Conservation (phyloP, 441 rosid species). For the Daphne laureola region DNA sequence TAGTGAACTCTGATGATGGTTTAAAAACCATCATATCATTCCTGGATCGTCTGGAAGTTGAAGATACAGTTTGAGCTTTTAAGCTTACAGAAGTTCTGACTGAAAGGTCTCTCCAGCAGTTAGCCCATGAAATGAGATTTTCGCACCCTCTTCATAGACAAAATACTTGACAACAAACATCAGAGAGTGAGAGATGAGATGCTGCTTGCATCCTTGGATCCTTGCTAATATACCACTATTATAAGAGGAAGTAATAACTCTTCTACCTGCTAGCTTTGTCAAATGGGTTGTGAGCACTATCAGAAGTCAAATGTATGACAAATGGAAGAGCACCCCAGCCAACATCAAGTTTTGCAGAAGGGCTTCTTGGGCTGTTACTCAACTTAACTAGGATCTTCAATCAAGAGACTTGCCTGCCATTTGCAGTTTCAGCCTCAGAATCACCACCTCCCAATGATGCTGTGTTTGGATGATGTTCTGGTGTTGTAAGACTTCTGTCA, state of each 20-base stretch:
- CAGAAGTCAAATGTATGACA: slow-evolving; percentile 14
- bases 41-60: slow-evolving; percentile 28
- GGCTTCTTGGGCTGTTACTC: slow-evolving; percentile 33
- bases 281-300: slow-evolving; percentile 25
- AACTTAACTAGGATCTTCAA: slow-evolving; percentile 24
- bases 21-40: slow-evolving; percentile 20
- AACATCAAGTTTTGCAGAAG: slow-evolving; percentile 31
- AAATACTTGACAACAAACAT: slow-evolving; percentile 24
- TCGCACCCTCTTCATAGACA: slow-evolving; percentile 23
- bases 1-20: slow-evolving; percentile 25
- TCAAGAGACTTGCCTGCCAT: slow-evolving; percentile 17
- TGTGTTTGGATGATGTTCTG: slow-evolving; percentile 21
- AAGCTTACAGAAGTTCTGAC: slow-evolving; percentile 27
- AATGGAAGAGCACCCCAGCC: slow-evolving; percentile 20
- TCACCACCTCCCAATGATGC: slow-evolving; percentile 17
- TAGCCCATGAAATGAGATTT: slow-evolving; percentile 20
- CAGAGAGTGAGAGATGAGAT: slow-evolving; percentile 34
- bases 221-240: slow-evolving; percentile 33
- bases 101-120: slow-evolving; percentile 20
- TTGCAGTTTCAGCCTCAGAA: slow-evolving; percentile 18
- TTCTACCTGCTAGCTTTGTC: slow-evolving; percentile 28
- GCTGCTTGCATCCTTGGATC: slow-evolving; percentile 28
- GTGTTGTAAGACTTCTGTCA: slow-evolving; percentile 20
- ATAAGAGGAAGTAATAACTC: slow-evolving; percentile 22
- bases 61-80: slow-evolving; percentile 25